Percentiles rank a stretch among this genome's conserved stretches.
phyloP scores from a whole-genome alignment of 805 yeast genomes.

The Sugiyamaella marilandica region DNA sequence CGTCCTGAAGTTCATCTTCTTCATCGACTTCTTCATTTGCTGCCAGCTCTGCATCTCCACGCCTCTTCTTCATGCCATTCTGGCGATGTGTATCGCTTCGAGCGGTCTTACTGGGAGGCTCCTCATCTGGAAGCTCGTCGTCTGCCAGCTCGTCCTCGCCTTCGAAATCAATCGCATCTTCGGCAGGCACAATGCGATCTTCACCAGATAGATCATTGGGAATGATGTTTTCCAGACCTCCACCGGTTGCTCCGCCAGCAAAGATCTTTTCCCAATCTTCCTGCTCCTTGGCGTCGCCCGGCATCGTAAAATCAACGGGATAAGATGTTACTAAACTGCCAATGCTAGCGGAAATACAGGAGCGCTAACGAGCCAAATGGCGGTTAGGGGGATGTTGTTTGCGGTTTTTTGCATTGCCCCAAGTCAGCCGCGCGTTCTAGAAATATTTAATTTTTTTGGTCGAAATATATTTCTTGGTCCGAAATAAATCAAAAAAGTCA shows the following conservation, averaged over 20 bases:
- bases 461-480: neutral
- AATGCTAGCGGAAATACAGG: neutral
- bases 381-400: too few relatives aligned
- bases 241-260: constrained; percentile 22
- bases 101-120: constrained; percentile 4
- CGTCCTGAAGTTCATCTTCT: constrained; percentile 18
- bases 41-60: neutral
- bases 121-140: constrained; percentile 52
- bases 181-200: constrained; percentile 70
- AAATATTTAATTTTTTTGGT: neutral
- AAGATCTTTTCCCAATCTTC: constrained; percentile 33
- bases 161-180: constrained; percentile 88
- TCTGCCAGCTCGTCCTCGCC: constrained; percentile 94
- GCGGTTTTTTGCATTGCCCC: too few relatives aligned
- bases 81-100: too few relatives aligned
- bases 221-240: constrained; percentile 26
- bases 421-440: too few relatives aligned
- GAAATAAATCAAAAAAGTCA: neutral
- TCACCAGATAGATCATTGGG: constrained; percentile 36
- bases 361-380: too few relatives aligned
- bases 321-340: neutral
- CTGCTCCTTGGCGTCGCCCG: constrained; percentile 21
- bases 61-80: neutral
- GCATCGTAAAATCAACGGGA: neutral
- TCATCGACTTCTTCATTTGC: constrained; percentile 18